phyloP scores from a whole-genome alignment of 306 rosid species.

The Corylus americana region DNA sequence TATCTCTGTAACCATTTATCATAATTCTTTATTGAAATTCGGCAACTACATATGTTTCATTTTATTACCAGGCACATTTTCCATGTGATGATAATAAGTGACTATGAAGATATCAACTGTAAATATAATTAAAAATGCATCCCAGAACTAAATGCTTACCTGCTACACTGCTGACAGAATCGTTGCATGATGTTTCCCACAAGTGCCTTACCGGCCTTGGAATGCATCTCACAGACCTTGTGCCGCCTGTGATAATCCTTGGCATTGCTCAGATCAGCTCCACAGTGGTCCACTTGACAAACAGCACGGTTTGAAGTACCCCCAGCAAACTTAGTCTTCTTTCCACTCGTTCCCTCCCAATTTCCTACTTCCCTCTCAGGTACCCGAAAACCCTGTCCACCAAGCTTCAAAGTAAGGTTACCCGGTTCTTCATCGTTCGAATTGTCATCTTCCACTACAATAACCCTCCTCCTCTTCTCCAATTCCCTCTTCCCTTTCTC shows the following conservation, averaged over 20 bases:
- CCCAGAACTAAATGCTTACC: slow-evolving; percentile 45
- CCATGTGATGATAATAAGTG: not conserved
- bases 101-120: slow-evolving; percentile 17
- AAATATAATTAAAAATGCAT: slow-evolving; percentile 12
- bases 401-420: slow-evolving; percentile 58
- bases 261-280: slow-evolving; percentile 75
- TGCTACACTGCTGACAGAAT: slow-evolving; percentile 96
- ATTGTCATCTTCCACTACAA: slow-evolving; percentile 53
- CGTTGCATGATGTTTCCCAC: slow-evolving; percentile 83
- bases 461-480: slow-evolving; percentile 70
- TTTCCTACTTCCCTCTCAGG: slow-evolving; percentile 54
- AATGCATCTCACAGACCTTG: slow-evolving; percentile 89
- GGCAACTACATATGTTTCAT: not conserved
- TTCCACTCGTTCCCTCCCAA: slow-evolving; percentile 57
- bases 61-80: not conserved
- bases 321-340: slow-evolving; percentile 71
- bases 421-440: slow-evolving; percentile 56
- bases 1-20: not conserved
- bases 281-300: slow-evolving; percentile 94
- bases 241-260: slow-evolving; percentile 88
- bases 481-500: slow-evolving; percentile 61
- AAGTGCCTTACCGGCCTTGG: slow-evolving; percentile 79
- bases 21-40: not conserved
- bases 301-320: slow-evolving; percentile 56
- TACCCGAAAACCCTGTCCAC: slow-evolving; percentile 50